Evolutionary conservation across 129 eudicot genomes (phyloP).

Genomic region (Scalesia atractyloides): DNA sequence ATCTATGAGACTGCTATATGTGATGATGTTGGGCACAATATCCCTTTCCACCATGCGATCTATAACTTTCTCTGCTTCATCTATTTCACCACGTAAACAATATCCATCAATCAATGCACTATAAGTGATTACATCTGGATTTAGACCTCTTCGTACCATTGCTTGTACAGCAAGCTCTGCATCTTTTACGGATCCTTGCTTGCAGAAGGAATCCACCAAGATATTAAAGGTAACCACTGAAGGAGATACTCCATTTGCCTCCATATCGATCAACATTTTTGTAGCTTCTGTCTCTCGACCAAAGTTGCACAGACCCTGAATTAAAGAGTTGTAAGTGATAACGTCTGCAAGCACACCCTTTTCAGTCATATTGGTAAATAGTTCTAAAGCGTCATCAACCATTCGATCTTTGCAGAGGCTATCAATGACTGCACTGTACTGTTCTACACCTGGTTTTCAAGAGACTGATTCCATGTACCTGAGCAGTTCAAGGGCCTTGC

Average conservation of each 20-base stretch:
- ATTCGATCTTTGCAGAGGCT: slow-evolving; percentile 38
- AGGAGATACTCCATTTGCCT: slow-evolving; percentile 15
- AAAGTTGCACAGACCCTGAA: slow-evolving; percentile 33
- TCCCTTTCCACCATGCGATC: slow-evolving; percentile 16
- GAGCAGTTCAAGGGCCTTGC: slow-evolving; percentile 35
- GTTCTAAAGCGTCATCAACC: slow-evolving; percentile 34
- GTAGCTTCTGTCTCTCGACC: slow-evolving; percentile 29
- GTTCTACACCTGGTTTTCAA: slow-evolving; percentile 18
- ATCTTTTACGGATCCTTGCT: slow-evolving; percentile 22
- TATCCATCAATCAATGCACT: slow-evolving; percentile 39
- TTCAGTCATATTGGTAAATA: slow-evolving; percentile 28
- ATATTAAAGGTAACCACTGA: slow-evolving; percentile 6
- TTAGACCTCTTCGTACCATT: slow-evolving; percentile 25
- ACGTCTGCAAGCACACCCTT: slow-evolving; percentile 37
- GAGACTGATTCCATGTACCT: slow-evolving; percentile 27
- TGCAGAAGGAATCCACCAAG: slow-evolving; percentile 29
- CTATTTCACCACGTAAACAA: slow-evolving; percentile 42
- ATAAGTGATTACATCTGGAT: slow-evolving; percentile 27
- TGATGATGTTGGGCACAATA: slow-evolving; percentile 25
- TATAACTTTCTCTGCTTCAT: slow-evolving; percentile 20
- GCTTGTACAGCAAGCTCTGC: slow-evolving; percentile 10
- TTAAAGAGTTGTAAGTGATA: slow-evolving; percentile 38
- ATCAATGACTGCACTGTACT: slow-evolving; percentile 32
- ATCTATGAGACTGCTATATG: slow-evolving; percentile 25
- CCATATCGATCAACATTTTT: slow-evolving; percentile 29